These are phyloP conservation scores for Lojkania enalia DNA, from an alignment of 2,329 filamentous ascomycete species.

Conservation along the genomic window DNA sequence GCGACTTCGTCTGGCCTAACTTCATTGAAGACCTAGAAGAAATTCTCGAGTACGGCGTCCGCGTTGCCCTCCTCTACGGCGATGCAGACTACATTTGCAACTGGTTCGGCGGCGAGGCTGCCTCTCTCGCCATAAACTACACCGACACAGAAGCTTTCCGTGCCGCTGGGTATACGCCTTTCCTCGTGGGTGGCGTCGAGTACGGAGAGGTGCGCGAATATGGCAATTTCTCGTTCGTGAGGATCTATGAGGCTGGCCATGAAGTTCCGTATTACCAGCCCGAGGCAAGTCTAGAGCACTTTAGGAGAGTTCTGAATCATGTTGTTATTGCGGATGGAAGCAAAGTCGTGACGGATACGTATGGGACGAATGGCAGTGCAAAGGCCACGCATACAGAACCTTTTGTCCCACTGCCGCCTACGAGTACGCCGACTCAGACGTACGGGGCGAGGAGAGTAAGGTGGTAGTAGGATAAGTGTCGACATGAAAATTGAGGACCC, in stretches of 20 bases:
- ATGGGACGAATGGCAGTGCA: conserved; percentile 36
- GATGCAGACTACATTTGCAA: conserved; percentile 63
- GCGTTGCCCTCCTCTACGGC: conserved; percentile 60
- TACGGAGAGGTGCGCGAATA: conserved; percentile 73
- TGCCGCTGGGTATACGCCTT: conserved; percentile 71
- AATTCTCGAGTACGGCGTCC: conserved; percentile 59
- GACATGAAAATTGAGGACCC: no score
- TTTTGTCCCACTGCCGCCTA: conserved; percentile 32
- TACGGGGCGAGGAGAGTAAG: no score
- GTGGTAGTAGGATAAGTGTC: no score
- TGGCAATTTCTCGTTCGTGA: conserved; percentile 63
- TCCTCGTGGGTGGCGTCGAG: conserved; percentile 62
- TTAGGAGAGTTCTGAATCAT: conserved; percentile 32
- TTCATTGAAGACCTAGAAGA: conserved; percentile 53
- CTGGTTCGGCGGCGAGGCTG: conserved; percentile 73
- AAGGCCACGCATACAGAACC: conserved; percentile 36
- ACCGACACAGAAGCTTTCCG: conserved; percentile 55
- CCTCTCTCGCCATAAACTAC: conserved; percentile 60
- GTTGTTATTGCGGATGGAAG: conserved; percentile 36
- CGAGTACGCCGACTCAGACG: conserved; percentile 23
- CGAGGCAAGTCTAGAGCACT: conserved; percentile 33
- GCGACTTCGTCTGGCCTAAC: conserved; percentile 52
- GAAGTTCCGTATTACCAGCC: conserved; percentile 52
- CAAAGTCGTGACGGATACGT: conserved; percentile 28
- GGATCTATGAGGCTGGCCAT: conserved; percentile 58